Base-by-base conservation (phyloP, 345 rosid genomes). In the Melaleuca quinquenervia region DNA sequence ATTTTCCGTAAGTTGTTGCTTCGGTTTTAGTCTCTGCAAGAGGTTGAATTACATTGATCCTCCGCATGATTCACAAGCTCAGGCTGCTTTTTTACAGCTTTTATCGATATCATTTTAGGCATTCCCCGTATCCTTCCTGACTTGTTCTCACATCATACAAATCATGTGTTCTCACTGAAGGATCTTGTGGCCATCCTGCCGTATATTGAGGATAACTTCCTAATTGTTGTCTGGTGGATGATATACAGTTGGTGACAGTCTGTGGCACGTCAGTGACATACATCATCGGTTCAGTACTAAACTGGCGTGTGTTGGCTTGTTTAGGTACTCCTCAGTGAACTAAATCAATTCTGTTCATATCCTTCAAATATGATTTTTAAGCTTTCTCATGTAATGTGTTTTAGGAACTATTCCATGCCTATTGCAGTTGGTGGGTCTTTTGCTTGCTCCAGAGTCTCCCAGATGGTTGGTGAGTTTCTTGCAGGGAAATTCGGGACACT, bases 381-480 rank as follows among this genome's bases (percentile, higher is more conserved):
- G 76, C 76, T 64, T 32, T 32, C 76, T 64, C 76, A 16, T 16
- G 45, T 36, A 64, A 64, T 22, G 22, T 64, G 76, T 86, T 85
- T 84, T 85, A 88, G 89, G 89, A 26, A 80, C 84, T 44, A 29
- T 86, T 60, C 89, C 90, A 26, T 85, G 87, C 27, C 15, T 88
- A 22, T 11, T 87, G 44, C 91, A 88, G 78, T 74, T 90, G 7
- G 24, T 85, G 11, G 86, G 90, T 70, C 53, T 88, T 44, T 90
- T 88, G 55, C 86, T 88, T 29, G 83, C 87, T 84, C 90, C 90
- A 18, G 91, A 90, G 45, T 90, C 91, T 24, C 91, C 90, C 21
- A 87, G 90, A 60, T 90, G 91, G 91, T 88, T 90, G 90, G 90
- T 90, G 64, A 87, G 86, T 64, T 64, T 64, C 76, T 64, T 32